Conservation (phyloP, 352 stramenopile species). For the Aphanomyces astaci region DNA sequence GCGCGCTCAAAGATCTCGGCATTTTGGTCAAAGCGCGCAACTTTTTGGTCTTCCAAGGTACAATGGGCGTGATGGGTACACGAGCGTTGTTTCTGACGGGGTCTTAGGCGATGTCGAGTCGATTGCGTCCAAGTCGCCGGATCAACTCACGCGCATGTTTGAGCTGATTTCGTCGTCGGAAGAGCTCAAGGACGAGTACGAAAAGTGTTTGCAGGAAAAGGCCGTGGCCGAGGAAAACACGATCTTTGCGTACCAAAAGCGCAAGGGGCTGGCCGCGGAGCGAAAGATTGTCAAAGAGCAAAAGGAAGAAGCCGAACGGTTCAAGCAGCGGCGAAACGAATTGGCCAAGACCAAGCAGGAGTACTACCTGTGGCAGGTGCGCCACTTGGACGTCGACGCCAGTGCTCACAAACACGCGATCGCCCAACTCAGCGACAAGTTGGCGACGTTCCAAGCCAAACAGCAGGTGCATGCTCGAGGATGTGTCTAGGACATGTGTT, state of each 20-base stretch:
- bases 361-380: conserved; percentile 95
- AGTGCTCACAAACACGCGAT: conserved; percentile 75
- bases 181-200: conserved; percentile 81
- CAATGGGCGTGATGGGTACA: neutral
- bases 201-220: conserved; percentile 81
- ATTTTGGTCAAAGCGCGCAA: conserved; percentile 99
- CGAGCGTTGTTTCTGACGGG: neutral
- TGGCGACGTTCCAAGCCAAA: conserved; percentile 29
- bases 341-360: conserved; percentile 53
- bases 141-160: conserved; percentile 95
- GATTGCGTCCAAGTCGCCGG: conserved; percentile 92
- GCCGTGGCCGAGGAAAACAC: conserved; percentile 89
- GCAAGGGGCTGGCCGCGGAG: conserved; percentile 92
- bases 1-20: conserved; percentile 90
- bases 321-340: conserved; percentile 56
- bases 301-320: conserved; percentile 87
- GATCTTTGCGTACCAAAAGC: conserved; percentile 94
- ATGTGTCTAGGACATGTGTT: no score
- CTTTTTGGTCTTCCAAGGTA: conserved; percentile 97
- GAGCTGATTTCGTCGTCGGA: conserved; percentile 93
- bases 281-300: conserved; percentile 92
- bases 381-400: conserved; percentile 89
- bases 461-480: no score
- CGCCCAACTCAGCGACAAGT: conserved; percentile 39
- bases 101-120: conserved; percentile 93